These are phyloP conservation scores for Penicillium paneum DNA, from an alignment of 2,329 filamentous ascomycete species.

Conservation along the genomic window DNA sequence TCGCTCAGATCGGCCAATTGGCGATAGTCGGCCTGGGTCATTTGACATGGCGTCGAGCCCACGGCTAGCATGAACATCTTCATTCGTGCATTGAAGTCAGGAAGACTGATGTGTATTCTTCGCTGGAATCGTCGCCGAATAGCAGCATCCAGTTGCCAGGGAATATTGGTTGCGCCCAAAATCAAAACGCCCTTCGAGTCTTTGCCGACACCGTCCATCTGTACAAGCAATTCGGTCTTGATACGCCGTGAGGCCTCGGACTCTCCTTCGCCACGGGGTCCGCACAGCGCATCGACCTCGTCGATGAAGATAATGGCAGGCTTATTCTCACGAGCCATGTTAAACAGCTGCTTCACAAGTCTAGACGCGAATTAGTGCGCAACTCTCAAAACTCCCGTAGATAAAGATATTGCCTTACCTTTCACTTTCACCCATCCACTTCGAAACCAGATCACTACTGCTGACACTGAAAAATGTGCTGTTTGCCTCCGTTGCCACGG, in stretches of 20 bases:
- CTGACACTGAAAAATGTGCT: constrained; percentile 99
- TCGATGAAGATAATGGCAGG: constrained; percentile 99
- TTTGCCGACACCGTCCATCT: constrained; percentile 98
- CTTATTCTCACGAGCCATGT: constrained; percentile 96
- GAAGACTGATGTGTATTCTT: constrained; percentile 90
- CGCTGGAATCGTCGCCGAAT: constrained; percentile 95
- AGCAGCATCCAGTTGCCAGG: constrained; percentile 95
- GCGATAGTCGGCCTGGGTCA: constrained; percentile 74
- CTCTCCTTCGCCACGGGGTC: constrained; percentile 88
- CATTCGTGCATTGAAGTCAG: constrained; percentile 80
- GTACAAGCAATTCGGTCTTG: constrained; percentile 96
- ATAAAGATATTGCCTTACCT: constrained; percentile 54
- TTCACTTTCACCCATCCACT: constrained; percentile 99
- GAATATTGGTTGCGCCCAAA: constrained; percentile 94
- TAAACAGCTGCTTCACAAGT: constrained; percentile 93
- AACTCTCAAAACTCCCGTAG: neutral
- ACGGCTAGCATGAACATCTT: constrained; percentile 95
- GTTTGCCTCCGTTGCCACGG: constrained; percentile 96
- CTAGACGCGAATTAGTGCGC: constrained; percentile 45
- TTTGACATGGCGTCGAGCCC: constrained; percentile 84
- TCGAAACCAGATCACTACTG: constrained; percentile 94
- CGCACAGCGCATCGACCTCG: constrained; percentile 94
- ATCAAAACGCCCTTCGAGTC: constrained; percentile 93
- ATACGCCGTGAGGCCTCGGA: constrained; percentile 96
- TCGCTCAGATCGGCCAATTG: constrained; percentile 78